phyloP scores from a whole-genome alignment of 148 eudicot species.

The Rhododendron mucronatum region DNA sequence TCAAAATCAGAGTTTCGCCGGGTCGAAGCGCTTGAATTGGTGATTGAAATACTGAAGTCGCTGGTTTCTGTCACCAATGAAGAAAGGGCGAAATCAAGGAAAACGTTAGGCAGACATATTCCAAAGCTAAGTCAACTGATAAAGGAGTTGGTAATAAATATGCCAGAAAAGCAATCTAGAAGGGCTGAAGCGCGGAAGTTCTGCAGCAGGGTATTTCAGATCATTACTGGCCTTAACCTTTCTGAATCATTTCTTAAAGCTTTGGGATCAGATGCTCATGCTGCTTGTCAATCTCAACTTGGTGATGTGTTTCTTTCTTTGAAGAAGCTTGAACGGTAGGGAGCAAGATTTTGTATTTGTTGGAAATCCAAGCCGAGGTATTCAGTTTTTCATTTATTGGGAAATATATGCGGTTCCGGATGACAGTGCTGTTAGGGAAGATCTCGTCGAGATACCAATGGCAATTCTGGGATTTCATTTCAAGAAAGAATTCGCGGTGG shows the following conservation, averaged over 20 bases:
- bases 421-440: background rate
- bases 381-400: background rate
- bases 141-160: constrained; percentile 47
- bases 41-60: constrained; percentile 48
- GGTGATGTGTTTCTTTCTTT: constrained; percentile 68
- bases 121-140: constrained; percentile 44
- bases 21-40: constrained; percentile 75
- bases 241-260: constrained; percentile 52
- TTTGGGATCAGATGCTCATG: constrained; percentile 53
- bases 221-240: constrained; percentile 40
- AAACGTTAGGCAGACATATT: constrained; percentile 43
- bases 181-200: constrained; percentile 79
- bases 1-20: constrained; percentile 63
- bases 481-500: background rate
- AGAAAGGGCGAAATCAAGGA: constrained; percentile 31
- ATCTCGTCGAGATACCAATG: background rate
- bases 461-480: background rate
- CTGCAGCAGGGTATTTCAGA: constrained; percentile 53
- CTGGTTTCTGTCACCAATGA: constrained; percentile 26
- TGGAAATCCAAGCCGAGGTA: background rate
- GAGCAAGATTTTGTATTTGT: background rate
- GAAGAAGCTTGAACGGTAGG: constrained; percentile 36
- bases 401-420: background rate
- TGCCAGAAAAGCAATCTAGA: constrained; percentile 81
- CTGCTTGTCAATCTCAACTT: constrained; percentile 69